A percentile compares a stretch with the other conserved stretches of the same genome.
Evolutionary conservation across 139 green algal species (phyloP).

Genomic region (Trebouxia sp.): DNA sequence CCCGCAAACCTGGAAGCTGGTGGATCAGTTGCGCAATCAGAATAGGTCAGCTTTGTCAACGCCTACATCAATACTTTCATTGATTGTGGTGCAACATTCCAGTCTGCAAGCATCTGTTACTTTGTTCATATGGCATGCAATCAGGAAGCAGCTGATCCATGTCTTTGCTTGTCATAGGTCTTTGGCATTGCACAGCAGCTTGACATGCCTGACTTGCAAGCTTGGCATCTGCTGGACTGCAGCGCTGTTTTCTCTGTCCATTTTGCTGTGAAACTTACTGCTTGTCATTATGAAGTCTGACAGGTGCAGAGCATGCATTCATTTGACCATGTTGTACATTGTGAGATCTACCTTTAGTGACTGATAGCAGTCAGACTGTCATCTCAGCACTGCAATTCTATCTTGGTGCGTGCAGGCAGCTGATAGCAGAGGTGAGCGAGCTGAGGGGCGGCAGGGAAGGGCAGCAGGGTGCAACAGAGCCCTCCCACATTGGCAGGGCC

Average conservation of each 20-base stretch:
- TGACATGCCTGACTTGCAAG: no score
- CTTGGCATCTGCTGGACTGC: no score
- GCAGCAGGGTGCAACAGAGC: background rate
- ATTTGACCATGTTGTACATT: no score
- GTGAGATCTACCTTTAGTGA: no score
- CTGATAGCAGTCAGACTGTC: no score
- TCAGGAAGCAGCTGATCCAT: no score
- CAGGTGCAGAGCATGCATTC: no score
- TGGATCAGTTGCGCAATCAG: constrained; percentile 13
- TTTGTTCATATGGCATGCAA: no score
- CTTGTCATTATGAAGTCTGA: no score
- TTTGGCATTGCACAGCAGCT: no score
- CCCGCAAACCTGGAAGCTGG: constrained; percentile 1
- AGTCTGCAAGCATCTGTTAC: background rate
- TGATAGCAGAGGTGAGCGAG: constrained; percentile 10
- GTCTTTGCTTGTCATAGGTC: no score
- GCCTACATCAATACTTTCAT: background rate
- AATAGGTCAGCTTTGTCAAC: background rate
- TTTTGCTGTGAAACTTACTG: background rate
- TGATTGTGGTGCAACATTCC: background rate
- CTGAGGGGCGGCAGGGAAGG: background rate
- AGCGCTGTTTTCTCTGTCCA: background rate
- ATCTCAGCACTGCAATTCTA: no score
- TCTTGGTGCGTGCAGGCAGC: background rate
- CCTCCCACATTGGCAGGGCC: background rate